Percentiles rank a stretch among this genome's conserved stretches.
phyloP scores from a whole-genome alignment of 1,139 yeast genomes.

The Yamadazyma atmosphaerica region DNA sequence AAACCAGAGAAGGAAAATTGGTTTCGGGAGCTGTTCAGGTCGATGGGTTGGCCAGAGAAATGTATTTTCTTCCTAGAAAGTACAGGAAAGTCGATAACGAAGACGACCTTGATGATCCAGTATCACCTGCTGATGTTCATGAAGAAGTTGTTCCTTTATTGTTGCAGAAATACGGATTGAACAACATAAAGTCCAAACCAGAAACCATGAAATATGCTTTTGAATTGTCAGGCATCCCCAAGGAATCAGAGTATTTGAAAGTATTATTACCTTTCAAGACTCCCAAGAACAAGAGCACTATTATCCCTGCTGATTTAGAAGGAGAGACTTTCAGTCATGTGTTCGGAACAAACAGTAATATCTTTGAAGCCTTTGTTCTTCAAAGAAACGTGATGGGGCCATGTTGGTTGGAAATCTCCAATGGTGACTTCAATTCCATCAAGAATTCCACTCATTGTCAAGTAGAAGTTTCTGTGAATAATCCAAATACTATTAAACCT shows the following conservation, averaged over 20 bases:
- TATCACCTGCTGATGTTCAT: slow-evolving; percentile 65
- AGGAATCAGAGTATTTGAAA: slow-evolving; percentile 77
- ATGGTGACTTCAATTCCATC: slow-evolving; percentile 60
- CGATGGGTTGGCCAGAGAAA: slow-evolving; percentile 66
- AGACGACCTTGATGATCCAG: slow-evolving; percentile 37
- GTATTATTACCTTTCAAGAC: slow-evolving; percentile 72
- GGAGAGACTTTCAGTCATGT: slow-evolving; percentile 80
- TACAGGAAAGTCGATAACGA: slow-evolving; percentile 32
- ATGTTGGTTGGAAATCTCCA: slow-evolving; percentile 81
- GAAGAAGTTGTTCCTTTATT: slow-evolving; percentile 72
- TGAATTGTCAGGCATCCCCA: slow-evolving; percentile 79
- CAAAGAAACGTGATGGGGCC: slow-evolving; percentile 94
- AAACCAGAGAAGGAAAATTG: slow-evolving; percentile 55
- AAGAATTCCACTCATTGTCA: slow-evolving; percentile 79
- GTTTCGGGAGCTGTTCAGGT: slow-evolving; percentile 82
- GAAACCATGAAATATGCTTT: slow-evolving; percentile 83
- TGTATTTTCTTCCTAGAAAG: slow-evolving; percentile 75
- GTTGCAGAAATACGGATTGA: slow-evolving; percentile 62
- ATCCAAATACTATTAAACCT: slow-evolving; percentile 53
- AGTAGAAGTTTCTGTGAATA: slow-evolving; percentile 62
- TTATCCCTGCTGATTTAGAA: slow-evolving; percentile 61
- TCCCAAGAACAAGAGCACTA: slow-evolving; percentile 47
- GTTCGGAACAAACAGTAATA: slow-evolving; percentile 73
- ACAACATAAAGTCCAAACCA: slow-evolving; percentile 66
- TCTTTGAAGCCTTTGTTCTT: slow-evolving; percentile 84